Evolutionary conservation across 176 grass and related monocot species (phyloP), one percentile per base, ranked within the genome.

Genomic region (Oryza rufipogon): DNA sequence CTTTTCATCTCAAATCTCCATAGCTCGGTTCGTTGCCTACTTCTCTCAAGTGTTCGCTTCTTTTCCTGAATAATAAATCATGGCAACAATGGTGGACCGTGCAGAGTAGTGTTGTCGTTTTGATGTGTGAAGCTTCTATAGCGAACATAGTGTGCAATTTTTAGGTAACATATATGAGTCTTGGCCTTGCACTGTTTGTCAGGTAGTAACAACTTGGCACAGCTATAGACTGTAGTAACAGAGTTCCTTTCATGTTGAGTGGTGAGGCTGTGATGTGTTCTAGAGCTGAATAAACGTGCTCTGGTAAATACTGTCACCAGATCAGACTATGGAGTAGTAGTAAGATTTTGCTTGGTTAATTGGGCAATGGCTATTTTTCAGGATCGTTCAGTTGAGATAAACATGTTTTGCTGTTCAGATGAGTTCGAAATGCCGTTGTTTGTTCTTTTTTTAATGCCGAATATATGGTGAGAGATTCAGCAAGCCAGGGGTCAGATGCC

Each of bases 11-110:
- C 5, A 6, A 7, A 61, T 16, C 45, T 38, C 39, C 39, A 47
- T 38, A 11, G 12, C 15, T 68, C 20, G 74, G 76, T 72, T 70
- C 19, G 77, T 47, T 11, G 48, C 20, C 20, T 61, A 25, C 33
- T n/a, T n/a, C 23, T 11, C 4, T 14, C 10, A 63, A 20, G 61
- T 28, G 23, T 63, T 70, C 22, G 47, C n/a, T 80, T 66, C 4
- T 36, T 36, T 36, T 36, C 34, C 4, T 84, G 75, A 89, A 89
- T 85, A 74, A 74, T 73, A 75, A 75, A 86, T 80, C 70, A 38
- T 15, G 9, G 72, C 71, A 11, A 36, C 87, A 74, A 67, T 13
- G 36, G 74, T 79, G 76, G 71, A 16, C n/a, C 65, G 64, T 73
- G 42, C 42, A 44, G 42, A 44, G 42, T 44, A 12, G 9, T 16